A percentile compares a stretch with the other conserved stretches of the same genome.
phyloP scores from a whole-genome alignment of 345 rosid species.

The Eutrema japonicum region DNA sequence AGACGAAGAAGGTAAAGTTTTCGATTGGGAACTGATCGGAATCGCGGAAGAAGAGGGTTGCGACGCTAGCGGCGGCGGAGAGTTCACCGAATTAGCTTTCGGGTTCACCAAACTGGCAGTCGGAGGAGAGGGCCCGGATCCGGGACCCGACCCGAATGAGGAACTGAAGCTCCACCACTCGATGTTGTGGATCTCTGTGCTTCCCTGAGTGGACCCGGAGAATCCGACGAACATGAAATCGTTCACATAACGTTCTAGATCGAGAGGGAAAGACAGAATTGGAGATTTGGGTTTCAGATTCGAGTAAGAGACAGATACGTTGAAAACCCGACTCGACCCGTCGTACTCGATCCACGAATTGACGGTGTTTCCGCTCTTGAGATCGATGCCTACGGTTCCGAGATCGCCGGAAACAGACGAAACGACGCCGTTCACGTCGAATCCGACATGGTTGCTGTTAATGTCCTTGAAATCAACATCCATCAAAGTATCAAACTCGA shows the following conservation, averaged over 20 bases:
- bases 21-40: slow-evolving; percentile 39
- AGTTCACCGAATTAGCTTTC: slow-evolving; percentile 62
- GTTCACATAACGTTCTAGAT: slow-evolving; percentile 70
- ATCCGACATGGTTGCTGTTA: slow-evolving; percentile 83
- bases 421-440: slow-evolving; percentile 71
- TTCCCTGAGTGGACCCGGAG: slow-evolving; percentile 90
- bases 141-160: slow-evolving; percentile 53
- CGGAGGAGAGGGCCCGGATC: slow-evolving; percentile 49
- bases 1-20: slow-evolving; percentile 42
- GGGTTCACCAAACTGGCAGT: slow-evolving; percentile 67
- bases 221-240: slow-evolving; percentile 92
- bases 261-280: slow-evolving; percentile 59
- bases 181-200: slow-evolving; percentile 80
- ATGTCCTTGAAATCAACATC: slow-evolving; percentile 76
- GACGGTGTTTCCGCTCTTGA: slow-evolving; percentile 76
- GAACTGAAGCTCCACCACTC: slow-evolving; percentile 96
- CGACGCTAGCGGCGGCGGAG: slow-evolving; percentile 56
- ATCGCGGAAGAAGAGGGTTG: slow-evolving; percentile 59
- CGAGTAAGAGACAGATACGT: slow-evolving; percentile 71
- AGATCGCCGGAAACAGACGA: slow-evolving; percentile 59
- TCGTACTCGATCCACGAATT: slow-evolving; percentile 84
- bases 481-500: slow-evolving; percentile 87
- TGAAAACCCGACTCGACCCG: slow-evolving; percentile 49
- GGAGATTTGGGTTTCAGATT: slow-evolving; percentile 75
- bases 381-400: slow-evolving; percentile 57